Evolutionary conservation across 2,329 filamentous ascomycete genomes (phyloP).

Genomic region (Aureobasidium mangrovei): DNA sequence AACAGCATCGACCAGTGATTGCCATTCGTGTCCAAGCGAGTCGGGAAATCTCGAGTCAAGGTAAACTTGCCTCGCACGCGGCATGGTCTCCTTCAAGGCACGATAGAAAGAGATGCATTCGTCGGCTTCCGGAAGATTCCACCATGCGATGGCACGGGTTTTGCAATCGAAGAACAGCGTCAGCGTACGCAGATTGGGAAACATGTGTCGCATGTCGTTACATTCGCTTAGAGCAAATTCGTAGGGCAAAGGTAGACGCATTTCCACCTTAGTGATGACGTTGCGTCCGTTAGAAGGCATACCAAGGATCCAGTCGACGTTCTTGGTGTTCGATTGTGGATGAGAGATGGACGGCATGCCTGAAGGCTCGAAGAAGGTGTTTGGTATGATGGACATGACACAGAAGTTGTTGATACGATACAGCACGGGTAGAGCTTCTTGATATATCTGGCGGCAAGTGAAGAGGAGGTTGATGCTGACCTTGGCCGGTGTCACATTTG

Average conservation of each 20-base stretch:
- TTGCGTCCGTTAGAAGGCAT: slow-evolving; percentile 5
- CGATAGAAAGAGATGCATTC: not conserved
- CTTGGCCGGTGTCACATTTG: not conserved
- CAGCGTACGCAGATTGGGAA: not conserved
- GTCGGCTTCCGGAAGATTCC: not conserved
- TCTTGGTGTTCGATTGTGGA: not conserved
- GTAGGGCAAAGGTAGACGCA: not conserved
- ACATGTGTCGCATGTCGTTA: not conserved
- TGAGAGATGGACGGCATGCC: no score
- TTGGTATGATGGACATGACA: not conserved
- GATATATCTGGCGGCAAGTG: not conserved
- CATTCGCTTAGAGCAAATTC: not conserved
- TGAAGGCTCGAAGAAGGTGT: no score
- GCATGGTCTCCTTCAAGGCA: not conserved
- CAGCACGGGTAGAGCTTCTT: slow-evolving; percentile 4
- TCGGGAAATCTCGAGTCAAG: not conserved
- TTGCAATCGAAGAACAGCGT: not conserved
- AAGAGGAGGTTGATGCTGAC: slow-evolving; percentile 1
- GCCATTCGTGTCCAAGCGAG: not conserved
- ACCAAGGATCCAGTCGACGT: not conserved
- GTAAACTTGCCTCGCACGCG: not conserved
- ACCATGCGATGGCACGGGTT: not conserved
- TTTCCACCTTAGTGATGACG: not conserved
- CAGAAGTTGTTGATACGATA: slow-evolving; percentile 5
- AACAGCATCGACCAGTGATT: not conserved